Base-by-base conservation (phyloP, 805 yeast genomes). In the Nakazawaea laoshanensis region DNA sequence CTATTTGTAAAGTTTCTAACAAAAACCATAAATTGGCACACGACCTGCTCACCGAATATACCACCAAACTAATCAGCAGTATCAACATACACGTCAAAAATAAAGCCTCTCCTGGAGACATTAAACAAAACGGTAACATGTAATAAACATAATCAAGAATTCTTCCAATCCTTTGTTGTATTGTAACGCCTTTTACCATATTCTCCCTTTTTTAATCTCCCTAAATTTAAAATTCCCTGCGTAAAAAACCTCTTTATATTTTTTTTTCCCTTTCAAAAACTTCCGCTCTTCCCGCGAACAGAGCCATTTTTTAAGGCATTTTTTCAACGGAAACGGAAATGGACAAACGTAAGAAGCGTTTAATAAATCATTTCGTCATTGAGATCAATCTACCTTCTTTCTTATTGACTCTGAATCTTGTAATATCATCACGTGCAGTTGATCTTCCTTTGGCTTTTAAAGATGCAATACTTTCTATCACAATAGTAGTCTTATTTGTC, bases 371-470 rank as follows among this genome's bases (percentile, higher is more conserved):
- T n/a, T n/a, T n/a, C n/a, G n/a, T n/a, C n/a, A n/a, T n/a, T n/a
- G n/a, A n/a, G n/a, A n/a, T n/a, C n/a, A n/a, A n/a, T n/a, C n/a
- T n/a, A n/a, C n/a, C n/a, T n/a, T n/a, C n/a, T n/a, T n/a, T n/a
- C n/a, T 32, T 26, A 7, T 7, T 16, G 11, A 14, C 13, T 27
- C 22, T 27, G 30, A 33, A 33, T 25, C 17, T 22, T 6, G 17
- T 18, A 4, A 20, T 19, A 20, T 26, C 28, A 24, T 35, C 38
- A 18, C 23, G 30, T 6, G 30, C 32, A 10, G 34, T 30, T 3
- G 30, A 29, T 11, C 38, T 18, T 3, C 35, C 35, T 27, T 30
- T 35, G 7, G 31, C 29, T 13, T 23, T 26, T n/a, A 30, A 27
- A 3, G 38, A 24, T 11, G 27, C 27, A 9, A 29, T 23, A 27